Evolutionary conservation across 2,329 filamentous ascomycete genomes (phyloP), one percentile per base, ranked within the genome.

Genomic region (Corinectria fuckeliana): DNA sequence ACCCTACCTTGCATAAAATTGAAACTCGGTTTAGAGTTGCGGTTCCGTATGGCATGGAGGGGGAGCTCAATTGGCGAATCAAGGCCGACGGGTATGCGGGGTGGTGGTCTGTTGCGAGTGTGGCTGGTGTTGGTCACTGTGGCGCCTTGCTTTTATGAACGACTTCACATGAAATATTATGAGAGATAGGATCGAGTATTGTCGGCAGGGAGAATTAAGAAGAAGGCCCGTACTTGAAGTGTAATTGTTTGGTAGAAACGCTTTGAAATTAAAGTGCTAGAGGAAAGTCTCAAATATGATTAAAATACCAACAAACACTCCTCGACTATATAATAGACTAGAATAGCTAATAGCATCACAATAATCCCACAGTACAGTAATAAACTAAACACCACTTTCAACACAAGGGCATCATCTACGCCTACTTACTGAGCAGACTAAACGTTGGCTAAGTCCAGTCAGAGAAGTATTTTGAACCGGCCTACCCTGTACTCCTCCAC

Each of bases 51-150:
- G 34, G 26, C 42, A 25, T 14, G 30, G 16, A 34, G 36, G 34
- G 23, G 26, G 18, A 50, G 26, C n/a, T 51, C 45, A 60, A 60
- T 60, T 60, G 57, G 39, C 57, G 50, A 60, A 60, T 60, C 50
- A 56, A 56, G 50, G 57, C 50, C 51, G 51, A 39, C 21, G 50
- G n/a, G 26, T 49, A 53, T 30, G 56, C 56, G 55, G 42, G 26
- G 42, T 21, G 32, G 23, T 32, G n/a, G 13, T 36, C n/a, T 34
- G n/a, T 18, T n/a, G 18, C 11, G 14, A 34, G 16, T 48, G 50
- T 55, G 50, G 50, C 56, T 54, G 36, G 38, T 50, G 50, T 38
- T 25, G 14, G 32, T 20, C n/a, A 26, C 5, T 57, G 49, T 58
- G 49, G 55, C 49, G 34, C 28, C 20, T 32, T 44, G 8, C 14